phyloP scores from a whole-genome alignment of 2,329 filamentous ascomycete genomes.

The Pseudodiploospora longispora region DNA sequence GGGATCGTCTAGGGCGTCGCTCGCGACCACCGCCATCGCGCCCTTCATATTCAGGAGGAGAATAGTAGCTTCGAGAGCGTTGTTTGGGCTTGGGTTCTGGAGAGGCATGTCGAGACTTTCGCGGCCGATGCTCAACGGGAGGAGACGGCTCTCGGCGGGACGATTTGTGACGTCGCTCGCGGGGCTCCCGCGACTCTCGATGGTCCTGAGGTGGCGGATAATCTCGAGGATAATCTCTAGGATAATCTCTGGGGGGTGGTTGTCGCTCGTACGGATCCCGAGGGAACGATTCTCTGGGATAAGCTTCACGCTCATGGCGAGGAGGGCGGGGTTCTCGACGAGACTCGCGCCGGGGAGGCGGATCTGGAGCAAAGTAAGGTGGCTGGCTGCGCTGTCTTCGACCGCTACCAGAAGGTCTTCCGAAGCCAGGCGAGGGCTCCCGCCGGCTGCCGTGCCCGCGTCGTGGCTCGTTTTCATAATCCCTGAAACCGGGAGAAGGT shows the following conservation, averaged over 20 bases:
- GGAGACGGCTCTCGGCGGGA: slow-evolving; percentile 5
- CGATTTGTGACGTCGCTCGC: slow-evolving; percentile 6
- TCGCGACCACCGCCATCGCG: neutral
- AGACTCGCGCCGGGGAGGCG: slow-evolving; percentile 1
- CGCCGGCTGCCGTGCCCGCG: slow-evolving; percentile 3
- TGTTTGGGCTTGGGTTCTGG: slow-evolving; percentile 3
- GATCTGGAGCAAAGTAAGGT: slow-evolving; percentile 1
- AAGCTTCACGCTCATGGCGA: neutral
- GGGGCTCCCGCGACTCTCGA: neutral
- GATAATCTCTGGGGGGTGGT: no score
- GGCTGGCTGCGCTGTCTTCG: slow-evolving; percentile 1
- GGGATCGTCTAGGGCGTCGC: slow-evolving; percentile 3
- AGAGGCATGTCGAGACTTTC: slow-evolving; percentile 3
- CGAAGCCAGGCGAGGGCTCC: neutral
- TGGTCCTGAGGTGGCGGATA: slow-evolving; percentile 1
- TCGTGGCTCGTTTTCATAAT: slow-evolving; percentile 2
- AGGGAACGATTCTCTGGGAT: neutral
- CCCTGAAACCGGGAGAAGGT: neutral
- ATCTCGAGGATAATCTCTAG: neutral
- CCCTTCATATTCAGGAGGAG: neutral
- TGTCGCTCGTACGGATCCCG: slow-evolving; percentile 1
- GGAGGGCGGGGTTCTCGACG: slow-evolving; percentile 1
- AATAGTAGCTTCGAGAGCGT: neutral
- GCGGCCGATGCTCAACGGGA: neutral
- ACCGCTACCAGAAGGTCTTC: neutral